Evolutionary conservation across 23 red algal species (phyloP).

Genomic region (Chondrus crispus): DNA sequence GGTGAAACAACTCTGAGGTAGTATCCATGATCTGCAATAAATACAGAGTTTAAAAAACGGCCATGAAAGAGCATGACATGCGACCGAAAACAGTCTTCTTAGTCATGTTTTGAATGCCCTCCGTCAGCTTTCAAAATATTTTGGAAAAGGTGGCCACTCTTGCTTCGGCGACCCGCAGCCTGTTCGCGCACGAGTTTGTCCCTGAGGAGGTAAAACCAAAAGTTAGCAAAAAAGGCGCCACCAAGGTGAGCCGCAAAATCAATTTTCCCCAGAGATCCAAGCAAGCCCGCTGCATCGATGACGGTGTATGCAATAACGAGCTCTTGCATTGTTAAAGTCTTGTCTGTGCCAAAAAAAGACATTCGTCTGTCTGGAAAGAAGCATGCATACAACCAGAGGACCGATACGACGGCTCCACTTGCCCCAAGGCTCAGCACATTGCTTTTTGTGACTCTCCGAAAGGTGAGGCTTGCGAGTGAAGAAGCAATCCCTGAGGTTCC

Average conservation of each 20-base stretch:
- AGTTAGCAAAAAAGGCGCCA: conserved; percentile 61
- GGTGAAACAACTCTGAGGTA: too few relatives aligned
- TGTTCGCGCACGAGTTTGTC: conserved; percentile 41
- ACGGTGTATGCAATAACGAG: conserved; percentile 54
- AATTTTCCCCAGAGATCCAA: conserved; percentile 61
- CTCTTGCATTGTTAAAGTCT: conserved; percentile 44
- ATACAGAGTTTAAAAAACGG: too few relatives aligned
- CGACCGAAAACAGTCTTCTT: too few relatives aligned
- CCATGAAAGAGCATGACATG: not conserved
- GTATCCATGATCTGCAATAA: too few relatives aligned
- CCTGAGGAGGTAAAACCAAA: conserved; percentile 57
- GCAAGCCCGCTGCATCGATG: conserved; percentile 68
- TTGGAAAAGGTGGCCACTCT: not conserved
- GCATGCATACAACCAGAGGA: conserved; percentile 61
- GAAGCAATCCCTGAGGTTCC: conserved; percentile 62
- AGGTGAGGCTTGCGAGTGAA: conserved; percentile 41
- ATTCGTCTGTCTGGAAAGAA: conserved; percentile 66
- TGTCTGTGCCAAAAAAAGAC: conserved; percentile 48
- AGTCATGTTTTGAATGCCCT: not conserved
- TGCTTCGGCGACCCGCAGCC: not conserved
- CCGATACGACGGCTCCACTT: conserved; percentile 66
- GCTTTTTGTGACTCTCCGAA: conserved; percentile 44
- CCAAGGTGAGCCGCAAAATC: conserved; percentile 82
- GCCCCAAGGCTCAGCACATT: conserved; percentile 56
- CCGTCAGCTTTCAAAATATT: not conserved